These are phyloP conservation scores for Hymenoscyphus infarciens DNA, from an alignment of 2,329 filamentous ascomycete genomes.

Conservation along the genomic window DNA sequence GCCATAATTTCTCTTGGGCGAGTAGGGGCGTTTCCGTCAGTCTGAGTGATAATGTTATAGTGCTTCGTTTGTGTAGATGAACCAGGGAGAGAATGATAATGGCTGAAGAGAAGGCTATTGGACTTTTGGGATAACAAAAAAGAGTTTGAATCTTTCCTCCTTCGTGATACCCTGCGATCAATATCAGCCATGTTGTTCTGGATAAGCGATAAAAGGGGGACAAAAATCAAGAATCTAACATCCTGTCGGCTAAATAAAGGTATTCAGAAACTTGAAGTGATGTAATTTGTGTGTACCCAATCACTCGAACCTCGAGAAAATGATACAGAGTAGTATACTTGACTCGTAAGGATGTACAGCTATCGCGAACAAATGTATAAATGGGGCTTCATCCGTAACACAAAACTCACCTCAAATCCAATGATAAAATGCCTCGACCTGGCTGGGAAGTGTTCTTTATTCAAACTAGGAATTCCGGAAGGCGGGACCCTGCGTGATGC, in stretches of 20 bases:
- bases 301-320: neutral
- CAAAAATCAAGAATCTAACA: neutral
- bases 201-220: neutral
- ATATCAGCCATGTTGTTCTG: neutral
- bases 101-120: conserved; percentile 22
- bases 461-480: conserved; percentile 5
- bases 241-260: neutral
- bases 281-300: neutral
- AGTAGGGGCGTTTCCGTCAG: conserved; percentile 17
- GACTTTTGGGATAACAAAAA: conserved; percentile 19
- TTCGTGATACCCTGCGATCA: conserved; percentile 9
- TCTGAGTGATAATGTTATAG: conserved; percentile 14
- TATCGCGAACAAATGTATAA: neutral
- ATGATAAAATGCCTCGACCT: conserved; percentile 6
- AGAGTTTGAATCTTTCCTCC: conserved; percentile 17
- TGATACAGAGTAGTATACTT: neutral
- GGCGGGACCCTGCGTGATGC: conserved; percentile 15
- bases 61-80: conserved; percentile 11
- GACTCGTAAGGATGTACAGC: neutral
- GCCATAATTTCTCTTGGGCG: conserved; percentile 11
- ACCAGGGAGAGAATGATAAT: conserved; percentile 16
- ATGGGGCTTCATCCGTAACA: neutral
- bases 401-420: conserved; percentile 1
- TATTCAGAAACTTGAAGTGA: neutral
- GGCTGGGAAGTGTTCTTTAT: conserved; percentile 4